Evolutionary conservation across 768 basidiomycete species (phyloP), one percentile per base, ranked within the genome.

Genomic region (Phylloporus arenicola): DNA sequence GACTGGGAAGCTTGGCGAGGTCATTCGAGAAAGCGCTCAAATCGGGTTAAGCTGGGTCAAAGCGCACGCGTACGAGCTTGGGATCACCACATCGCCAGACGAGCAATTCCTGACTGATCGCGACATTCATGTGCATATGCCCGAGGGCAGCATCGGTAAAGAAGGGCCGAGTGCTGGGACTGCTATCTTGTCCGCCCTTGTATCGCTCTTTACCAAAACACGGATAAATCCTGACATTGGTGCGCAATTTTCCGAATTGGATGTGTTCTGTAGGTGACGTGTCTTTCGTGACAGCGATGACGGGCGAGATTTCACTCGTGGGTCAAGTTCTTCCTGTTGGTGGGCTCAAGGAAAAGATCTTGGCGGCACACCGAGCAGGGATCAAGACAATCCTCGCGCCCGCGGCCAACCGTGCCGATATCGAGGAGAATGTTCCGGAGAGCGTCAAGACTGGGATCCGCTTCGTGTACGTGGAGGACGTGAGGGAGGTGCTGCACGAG

Each of bases 121-220:
- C 35, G 93, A 97, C 60, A 77, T 98, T 16, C 95, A 98, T 68
- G 80, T 99, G 35, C 96, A 98, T 65, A 97, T 96, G 95, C 92
- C 93, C 0, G 92, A 92, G 64, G 92, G 92, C 9, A 86, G 85
- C 61, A 83, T 92, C 47, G 90, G 90, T 19, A 93, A 97, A 72
- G 94, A 96, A 58, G 96, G 96, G 0, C 96, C 96, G 1, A 92
- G 89, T 59, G 96, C 96, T 2, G 96, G 96, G 30, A 97, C 91
- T 5, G 96, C 96, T 0, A 84, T 99, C 35, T 62, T 96, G 51
- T 83, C 88, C 40, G 93, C 95, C 0, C 86, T 97, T 56, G 92
- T 98, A 39, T 89, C 86, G 38, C 74, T 98, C 49, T 90, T 97
- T 70, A 94, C 88, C 0, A 86, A 84, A 71, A 89, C 83, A 5